Percentiles rank a stretch among this genome's conserved stretches.
phyloP scores from a whole-genome alignment of 257 asterid species.

The Rubia yunnanensis region DNA sequence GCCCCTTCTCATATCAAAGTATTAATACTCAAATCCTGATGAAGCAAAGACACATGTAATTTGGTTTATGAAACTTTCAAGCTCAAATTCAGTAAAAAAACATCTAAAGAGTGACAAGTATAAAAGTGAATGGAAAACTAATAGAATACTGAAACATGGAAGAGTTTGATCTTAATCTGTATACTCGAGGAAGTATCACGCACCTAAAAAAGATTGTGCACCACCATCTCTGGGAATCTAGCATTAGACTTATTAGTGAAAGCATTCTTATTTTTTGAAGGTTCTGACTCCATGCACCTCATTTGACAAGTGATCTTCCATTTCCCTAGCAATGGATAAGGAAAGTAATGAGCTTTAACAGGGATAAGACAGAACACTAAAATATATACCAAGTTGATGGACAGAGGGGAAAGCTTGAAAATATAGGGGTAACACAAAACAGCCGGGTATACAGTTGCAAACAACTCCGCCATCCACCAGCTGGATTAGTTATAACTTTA shows the following conservation, averaged over 20 bases:
- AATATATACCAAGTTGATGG: background rate
- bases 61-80: background rate
- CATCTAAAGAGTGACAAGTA: background rate
- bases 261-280: conserved; percentile 22
- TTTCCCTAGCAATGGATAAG: conserved; percentile 36
- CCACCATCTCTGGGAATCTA: conserved; percentile 21
- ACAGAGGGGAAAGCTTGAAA: background rate
- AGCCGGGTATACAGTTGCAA: background rate
- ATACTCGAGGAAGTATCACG: conserved; percentile 5
- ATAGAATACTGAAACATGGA: background rate
- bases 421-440: background rate
- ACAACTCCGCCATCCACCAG: background rate
- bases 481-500: background rate
- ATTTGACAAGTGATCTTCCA: conserved; percentile 32
- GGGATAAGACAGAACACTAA: background rate
- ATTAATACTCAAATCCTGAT: background rate
- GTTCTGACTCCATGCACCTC: conserved; percentile 22
- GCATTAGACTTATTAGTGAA: conserved; percentile 23
- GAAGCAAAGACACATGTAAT: background rate
- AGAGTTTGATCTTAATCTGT: background rate
- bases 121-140: background rate
- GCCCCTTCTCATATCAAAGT: background rate
- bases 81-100: background rate
- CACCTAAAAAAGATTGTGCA: conserved; percentile 41
- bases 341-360: conserved; percentile 1